A percentile compares a stretch with the other conserved stretches of the same genome.
These are phyloP conservation scores for Priceomyces medius DNA, from an alignment of 805 yeast species.

Conservation along the genomic window DNA sequence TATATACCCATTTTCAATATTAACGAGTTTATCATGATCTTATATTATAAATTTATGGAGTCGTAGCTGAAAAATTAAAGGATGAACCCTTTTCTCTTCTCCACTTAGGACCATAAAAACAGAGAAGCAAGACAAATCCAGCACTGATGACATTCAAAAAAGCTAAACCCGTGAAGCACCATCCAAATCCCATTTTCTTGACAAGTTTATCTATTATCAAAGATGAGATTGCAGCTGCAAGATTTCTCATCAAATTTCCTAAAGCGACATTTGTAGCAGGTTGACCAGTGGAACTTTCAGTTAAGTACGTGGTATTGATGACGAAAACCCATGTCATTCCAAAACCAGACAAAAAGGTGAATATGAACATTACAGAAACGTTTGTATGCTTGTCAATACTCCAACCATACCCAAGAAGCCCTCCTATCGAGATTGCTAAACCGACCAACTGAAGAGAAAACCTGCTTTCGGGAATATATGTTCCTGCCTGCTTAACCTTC, in stretches of 20 bases:
- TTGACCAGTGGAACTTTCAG: slow-evolving; percentile 49
- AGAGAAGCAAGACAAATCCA: slow-evolving; percentile 16
- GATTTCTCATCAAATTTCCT: slow-evolving; percentile 51
- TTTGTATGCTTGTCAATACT: slow-evolving; percentile 39
- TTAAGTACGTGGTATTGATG: slow-evolving; percentile 51
- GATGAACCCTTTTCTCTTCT: slow-evolving; percentile 14
- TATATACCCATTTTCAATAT: too few species aligned
- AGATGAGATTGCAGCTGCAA: slow-evolving; percentile 55
- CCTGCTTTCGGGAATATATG: slow-evolving; percentile 48
- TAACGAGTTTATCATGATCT: too few species aligned
- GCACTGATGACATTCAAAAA: slow-evolving; percentile 20
- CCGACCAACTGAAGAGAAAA: slow-evolving; percentile 46
- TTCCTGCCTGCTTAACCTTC: slow-evolving; percentile 22
- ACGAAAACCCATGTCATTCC: slow-evolving; percentile 59
- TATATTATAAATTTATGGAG: too few species aligned
- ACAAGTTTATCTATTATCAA: slow-evolving; percentile 39
- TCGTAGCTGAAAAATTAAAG: too few species aligned
- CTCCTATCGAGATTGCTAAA: slow-evolving; percentile 39
- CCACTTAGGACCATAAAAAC: slow-evolving; percentile 24
- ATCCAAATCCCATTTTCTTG: slow-evolving; percentile 45
- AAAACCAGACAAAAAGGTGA: slow-evolving; percentile 47
- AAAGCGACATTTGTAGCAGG: slow-evolving; percentile 56
- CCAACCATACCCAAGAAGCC: slow-evolving; percentile 56
- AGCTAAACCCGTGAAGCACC: slow-evolving; percentile 57
- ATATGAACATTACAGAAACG: slow-evolving; percentile 40